Evolutionary conservation across 2,329 filamentous ascomycete species (phyloP).

Genomic region (Fusarium armeniacum): DNA sequence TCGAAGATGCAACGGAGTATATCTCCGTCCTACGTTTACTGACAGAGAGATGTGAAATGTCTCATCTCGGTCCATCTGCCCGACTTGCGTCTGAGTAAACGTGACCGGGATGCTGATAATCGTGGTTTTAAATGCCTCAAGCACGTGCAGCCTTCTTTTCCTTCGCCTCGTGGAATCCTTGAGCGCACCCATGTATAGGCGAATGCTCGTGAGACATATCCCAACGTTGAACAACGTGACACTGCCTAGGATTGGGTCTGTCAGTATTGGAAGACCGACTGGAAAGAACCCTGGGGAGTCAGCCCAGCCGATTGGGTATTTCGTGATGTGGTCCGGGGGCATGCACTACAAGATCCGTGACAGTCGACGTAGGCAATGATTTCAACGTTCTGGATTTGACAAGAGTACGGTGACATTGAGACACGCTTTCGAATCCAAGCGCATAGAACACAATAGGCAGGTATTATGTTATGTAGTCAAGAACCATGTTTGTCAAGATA

Average conservation of each 20-base stretch:
- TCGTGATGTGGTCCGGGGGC: background rate
- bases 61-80: background rate
- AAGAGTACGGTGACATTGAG: background rate
- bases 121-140: slow-evolving; percentile 11
- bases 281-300: background rate
- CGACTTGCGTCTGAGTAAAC: background rate
- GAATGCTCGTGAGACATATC: background rate
- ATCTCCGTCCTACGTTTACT: background rate
- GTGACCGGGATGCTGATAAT: background rate
- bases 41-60: too few species aligned
- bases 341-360: background rate
- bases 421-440: background rate
- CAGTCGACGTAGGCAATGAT: background rate
- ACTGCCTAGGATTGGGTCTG: background rate
- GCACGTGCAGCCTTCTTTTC: background rate
- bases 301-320: background rate
- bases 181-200: background rate
- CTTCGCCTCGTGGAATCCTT: slow-evolving; percentile 1
- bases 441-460: background rate
- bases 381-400: too few species aligned
- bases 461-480: background rate
- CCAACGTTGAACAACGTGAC: background rate
- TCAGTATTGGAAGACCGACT: background rate
- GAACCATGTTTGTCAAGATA: background rate
- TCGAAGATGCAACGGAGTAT: background rate